phyloP scores from a whole-genome alignment of 2,329 filamentous ascomycete genomes.

The Colletotrichum filicis region DNA sequence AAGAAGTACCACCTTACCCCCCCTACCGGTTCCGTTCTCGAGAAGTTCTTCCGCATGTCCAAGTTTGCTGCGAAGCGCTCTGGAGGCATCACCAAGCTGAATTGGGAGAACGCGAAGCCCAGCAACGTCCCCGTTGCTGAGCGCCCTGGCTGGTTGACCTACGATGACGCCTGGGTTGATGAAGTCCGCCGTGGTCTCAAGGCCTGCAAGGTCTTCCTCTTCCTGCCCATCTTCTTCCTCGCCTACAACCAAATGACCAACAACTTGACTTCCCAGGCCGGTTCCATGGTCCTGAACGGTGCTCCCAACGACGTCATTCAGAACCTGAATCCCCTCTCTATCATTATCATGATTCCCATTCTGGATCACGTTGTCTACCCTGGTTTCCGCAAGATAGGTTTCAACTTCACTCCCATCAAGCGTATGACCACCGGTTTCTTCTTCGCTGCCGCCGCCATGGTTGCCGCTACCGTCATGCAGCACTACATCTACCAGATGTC shows the following conservation, averaged over 20 bases:
- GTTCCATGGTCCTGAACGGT: constrained; percentile 73
- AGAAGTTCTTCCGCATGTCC: constrained; percentile 73
- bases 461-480: constrained; percentile 66
- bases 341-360: constrained; percentile 80
- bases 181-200: constrained; percentile 77
- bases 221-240: constrained; percentile 73
- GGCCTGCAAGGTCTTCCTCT: constrained; percentile 78
- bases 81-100: constrained; percentile 69
- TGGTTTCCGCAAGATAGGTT: constrained; percentile 68
- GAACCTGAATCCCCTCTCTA: constrained; percentile 80
- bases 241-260: constrained; percentile 70
- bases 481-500: constrained; percentile 73
- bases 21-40: constrained; percentile 78
- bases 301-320: constrained; percentile 82
- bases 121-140: constrained; percentile 65
- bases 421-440: constrained; percentile 79
- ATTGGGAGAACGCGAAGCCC: constrained; percentile 78
- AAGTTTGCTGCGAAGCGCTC: constrained; percentile 70
- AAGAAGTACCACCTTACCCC: constrained; percentile 70
- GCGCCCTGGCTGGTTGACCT: constrained; percentile 80
- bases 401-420: constrained; percentile 80
- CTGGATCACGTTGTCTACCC: constrained; percentile 78
- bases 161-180: constrained; percentile 86
- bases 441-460: constrained; percentile 71
- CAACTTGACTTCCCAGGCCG: constrained; percentile 72